Evolutionary conservation across 495 filamentous ascomycete species (phyloP), one percentile per base, ranked within the genome.

Genomic region (Parachaetomium inaequale): DNA sequence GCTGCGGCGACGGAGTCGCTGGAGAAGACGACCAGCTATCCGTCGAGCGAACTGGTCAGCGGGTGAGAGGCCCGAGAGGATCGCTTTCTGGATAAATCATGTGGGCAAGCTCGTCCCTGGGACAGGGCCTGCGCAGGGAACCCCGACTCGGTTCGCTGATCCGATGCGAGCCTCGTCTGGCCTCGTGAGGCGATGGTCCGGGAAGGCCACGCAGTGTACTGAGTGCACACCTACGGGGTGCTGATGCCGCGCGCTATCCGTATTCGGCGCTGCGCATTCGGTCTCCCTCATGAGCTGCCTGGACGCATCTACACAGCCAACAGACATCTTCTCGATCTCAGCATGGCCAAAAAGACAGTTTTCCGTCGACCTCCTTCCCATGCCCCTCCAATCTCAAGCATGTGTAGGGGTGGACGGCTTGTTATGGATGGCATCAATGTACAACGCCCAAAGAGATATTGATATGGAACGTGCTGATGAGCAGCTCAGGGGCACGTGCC

Each of bases 11-110:
- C 68, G 17, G 58, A 56, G 31, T 55, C 55, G 11, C 28, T 68
- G 11, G 72, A 71, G 58, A 64, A 68, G 43, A 68, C 68, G 36
- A 66, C 70, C 1, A 66, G 36, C 45, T 69, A 59, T 53, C 52
- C 57, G 34, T 40, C 65, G 45, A 74, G 68, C 38, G 67, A 70
- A 62, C 59, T 75, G 28, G 70, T 77, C 40, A 69, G 65, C 57
- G 67, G 61, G 7, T 64, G 63, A 69, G 38, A 15, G 5, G 25
- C 17, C 23, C 17, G 21, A 32, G 21, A 26, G 19, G n/a, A 1
- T 14, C 34, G 38, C 40, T 14, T 56, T 56, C 15, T 42, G 8
- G 38, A 40, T 40, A 40, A 40, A 15, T 17, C 38, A 8, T 7
- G 23, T 23, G 23, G 15, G 21, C 10, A 15, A 26, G 3, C 23